These are phyloP conservation scores for Amaranthus palmeri DNA, from an alignment of 148 eudicot genomes.

Conservation along the genomic window DNA sequence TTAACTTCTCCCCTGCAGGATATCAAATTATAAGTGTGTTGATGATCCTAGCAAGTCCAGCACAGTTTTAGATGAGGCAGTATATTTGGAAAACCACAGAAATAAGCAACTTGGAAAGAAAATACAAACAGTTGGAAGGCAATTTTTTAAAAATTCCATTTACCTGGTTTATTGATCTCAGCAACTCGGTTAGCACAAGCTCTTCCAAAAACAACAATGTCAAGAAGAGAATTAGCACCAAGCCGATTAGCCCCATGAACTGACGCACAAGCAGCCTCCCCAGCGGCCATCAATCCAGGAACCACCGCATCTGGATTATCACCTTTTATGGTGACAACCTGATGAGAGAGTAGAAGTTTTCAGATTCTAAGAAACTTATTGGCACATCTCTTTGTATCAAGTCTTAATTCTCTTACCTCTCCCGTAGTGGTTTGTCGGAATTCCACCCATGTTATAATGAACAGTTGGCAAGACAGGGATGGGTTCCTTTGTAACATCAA, in stretches of 20 bases:
- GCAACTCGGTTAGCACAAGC: conserved; percentile 99
- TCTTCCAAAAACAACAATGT: conserved; percentile 97
- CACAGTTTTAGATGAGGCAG: not conserved
- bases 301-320: conserved; percentile 80
- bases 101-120: not conserved
- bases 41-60: not conserved
- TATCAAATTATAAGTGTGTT: conserved; percentile 5
- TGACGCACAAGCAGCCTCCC: conserved; percentile 99
- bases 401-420: conserved; percentile 52
- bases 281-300: conserved; percentile 98
- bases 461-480: conserved; percentile 99
- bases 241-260: conserved; percentile 99
- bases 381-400: not conserved
- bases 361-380: not conserved
- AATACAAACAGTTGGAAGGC: not conserved
- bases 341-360: conserved; percentile 13
- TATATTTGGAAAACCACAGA: not conserved
- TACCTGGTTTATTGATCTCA: conserved; percentile 81
- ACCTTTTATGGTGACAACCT: conserved; percentile 88
- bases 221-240: conserved; percentile 98
- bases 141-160: conserved; percentile 9
- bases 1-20: conserved; percentile 73
- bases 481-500: conserved; percentile 98
- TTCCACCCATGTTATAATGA: conserved; percentile 99
- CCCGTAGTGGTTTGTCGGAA: conserved; percentile 97